These are phyloP conservation scores for Cymbomonas tetramitiformis DNA, from an alignment of 139 green algal species.

Conservation along the genomic window DNA sequence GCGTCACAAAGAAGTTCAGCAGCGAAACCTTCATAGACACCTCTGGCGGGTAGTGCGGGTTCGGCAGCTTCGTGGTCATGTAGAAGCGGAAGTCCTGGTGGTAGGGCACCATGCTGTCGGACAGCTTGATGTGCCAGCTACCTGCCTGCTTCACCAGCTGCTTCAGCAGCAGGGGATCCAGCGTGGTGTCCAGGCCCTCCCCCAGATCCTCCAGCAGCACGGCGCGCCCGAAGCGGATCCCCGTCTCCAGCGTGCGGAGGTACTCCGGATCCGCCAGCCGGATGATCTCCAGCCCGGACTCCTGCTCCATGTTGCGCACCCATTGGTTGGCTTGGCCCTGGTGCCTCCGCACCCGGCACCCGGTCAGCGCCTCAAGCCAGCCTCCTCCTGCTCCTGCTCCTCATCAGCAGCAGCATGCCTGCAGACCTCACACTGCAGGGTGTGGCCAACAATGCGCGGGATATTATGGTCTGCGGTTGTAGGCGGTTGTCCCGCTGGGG, in stretches of 20 bases:
- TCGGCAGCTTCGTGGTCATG: conserved; percentile 60
- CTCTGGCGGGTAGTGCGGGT: conserved; percentile 58
- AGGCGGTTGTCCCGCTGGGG: no score
- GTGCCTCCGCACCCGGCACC: no score
- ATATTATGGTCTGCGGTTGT: no score
- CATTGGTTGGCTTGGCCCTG: conserved; percentile 65
- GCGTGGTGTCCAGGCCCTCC: conserved; percentile 48
- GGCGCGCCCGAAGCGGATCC: conserved; percentile 32
- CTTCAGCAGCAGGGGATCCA: conserved; percentile 62
- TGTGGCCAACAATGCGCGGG: no score
- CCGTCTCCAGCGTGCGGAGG: conserved; percentile 56
- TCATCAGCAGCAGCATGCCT: no score
- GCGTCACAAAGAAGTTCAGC: conserved; percentile 56
- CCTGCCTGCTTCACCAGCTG: conserved; percentile 63
- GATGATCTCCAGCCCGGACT: conserved; percentile 56
- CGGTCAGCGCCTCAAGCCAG: no score
- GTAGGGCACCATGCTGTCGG: conserved; percentile 69
- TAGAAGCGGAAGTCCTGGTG: conserved; percentile 67
- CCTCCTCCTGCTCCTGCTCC: no score
- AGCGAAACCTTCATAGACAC: conserved; percentile 54
- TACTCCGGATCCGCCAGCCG: conserved; percentile 60
- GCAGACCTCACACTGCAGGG: no score
- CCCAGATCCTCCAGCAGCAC: conserved; percentile 56
- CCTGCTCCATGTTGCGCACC: conserved; percentile 61
- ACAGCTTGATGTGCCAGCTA: conserved; percentile 61